Percentiles rank a stretch among this genome's conserved stretches.
Evolutionary conservation across 805 yeast genomes (phyloP).

Genomic region (Ogataea trehalophila): DNA sequence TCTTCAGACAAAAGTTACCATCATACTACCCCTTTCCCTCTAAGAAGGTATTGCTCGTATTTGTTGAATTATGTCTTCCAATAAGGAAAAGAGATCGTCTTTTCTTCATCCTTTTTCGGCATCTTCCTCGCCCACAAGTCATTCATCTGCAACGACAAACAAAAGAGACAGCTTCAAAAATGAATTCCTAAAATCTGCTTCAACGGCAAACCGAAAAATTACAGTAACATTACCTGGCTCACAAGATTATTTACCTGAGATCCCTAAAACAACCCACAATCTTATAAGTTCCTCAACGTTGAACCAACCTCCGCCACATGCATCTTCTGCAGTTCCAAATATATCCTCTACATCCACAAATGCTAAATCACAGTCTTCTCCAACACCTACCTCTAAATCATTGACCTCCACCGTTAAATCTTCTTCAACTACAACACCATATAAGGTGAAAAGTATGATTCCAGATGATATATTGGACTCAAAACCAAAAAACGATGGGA

Average conservation of each 20-base stretch:
- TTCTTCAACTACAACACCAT: not conserved
- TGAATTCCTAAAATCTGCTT: not conserved
- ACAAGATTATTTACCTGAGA: not conserved
- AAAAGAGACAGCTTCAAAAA: not conserved
- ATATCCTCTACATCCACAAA: too few relatives aligned
- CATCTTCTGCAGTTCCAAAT: too few relatives aligned
- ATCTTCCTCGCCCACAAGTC: not conserved
- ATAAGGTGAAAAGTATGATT: conserved; percentile 13
- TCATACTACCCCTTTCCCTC: too few relatives aligned
- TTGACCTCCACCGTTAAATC: not conserved
- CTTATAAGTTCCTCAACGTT: not conserved
- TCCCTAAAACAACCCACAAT: not conserved
- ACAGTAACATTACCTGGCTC: conserved; percentile 5
- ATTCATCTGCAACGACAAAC: not conserved
- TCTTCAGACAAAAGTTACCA: too few relatives aligned
- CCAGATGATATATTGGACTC: conserved; percentile 10
- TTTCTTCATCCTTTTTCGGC: not conserved
- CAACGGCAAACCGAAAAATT: not conserved
- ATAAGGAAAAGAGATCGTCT: conserved; percentile 7
- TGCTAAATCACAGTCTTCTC: not conserved
- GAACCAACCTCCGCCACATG: not conserved
- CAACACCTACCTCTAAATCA: not conserved
- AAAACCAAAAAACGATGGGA: not conserved
- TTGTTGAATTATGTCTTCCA: conserved; percentile 1
- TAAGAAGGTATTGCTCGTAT: not conserved